Conservation (phyloP, 1,284 basidiomycete genomes). For the Trichosporon asahii region DNA sequence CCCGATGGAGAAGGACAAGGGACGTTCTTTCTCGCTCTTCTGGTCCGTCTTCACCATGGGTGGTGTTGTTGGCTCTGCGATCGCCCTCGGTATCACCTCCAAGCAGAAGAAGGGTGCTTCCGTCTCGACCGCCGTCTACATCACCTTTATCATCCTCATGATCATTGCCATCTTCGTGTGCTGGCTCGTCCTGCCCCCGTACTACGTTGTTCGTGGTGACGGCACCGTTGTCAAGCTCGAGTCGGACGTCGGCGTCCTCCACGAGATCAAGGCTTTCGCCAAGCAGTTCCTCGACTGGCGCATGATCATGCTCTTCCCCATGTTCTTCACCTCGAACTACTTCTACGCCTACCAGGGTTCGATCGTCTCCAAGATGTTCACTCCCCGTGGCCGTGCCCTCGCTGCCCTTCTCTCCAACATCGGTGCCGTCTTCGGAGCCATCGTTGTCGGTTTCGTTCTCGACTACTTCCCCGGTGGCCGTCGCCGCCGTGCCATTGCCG, state of each 20-base stretch:
- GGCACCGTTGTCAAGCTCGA: slow-evolving; percentile 41
- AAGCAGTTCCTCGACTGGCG: slow-evolving; percentile 40
- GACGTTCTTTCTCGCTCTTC: slow-evolving; percentile 32
- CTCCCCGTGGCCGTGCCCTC: slow-evolving; percentile 42
- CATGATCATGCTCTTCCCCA: slow-evolving; percentile 40
- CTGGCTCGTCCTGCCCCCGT: slow-evolving; percentile 42
- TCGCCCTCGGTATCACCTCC: slow-evolving; percentile 51
- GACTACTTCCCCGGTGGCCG: slow-evolving; percentile 41
- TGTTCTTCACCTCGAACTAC: slow-evolving; percentile 44
- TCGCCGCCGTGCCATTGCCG: slow-evolving; percentile 35
- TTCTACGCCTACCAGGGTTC: slow-evolving; percentile 45
- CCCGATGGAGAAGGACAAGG: slow-evolving; percentile 46
- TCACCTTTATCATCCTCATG: slow-evolving; percentile 50
- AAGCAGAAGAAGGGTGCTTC: slow-evolving; percentile 30
- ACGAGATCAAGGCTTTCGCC: slow-evolving; percentile 35
- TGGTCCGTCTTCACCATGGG: slow-evolving; percentile 55
- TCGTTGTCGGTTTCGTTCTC: slow-evolving; percentile 42
- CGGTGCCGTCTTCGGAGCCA: slow-evolving; percentile 42
- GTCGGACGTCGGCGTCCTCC: slow-evolving; percentile 22
- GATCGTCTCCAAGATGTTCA: slow-evolving; percentile 39
- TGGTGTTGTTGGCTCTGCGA: slow-evolving; percentile 53
- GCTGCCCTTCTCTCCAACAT: slow-evolving; percentile 36
- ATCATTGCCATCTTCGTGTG: slow-evolving; percentile 32
- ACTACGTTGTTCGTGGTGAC: slow-evolving; percentile 39
- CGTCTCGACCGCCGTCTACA: slow-evolving; percentile 43